Evolutionary conservation across 75 land plant genomes (phyloP).

Genomic region (Selaginella moellendorffii): DNA sequence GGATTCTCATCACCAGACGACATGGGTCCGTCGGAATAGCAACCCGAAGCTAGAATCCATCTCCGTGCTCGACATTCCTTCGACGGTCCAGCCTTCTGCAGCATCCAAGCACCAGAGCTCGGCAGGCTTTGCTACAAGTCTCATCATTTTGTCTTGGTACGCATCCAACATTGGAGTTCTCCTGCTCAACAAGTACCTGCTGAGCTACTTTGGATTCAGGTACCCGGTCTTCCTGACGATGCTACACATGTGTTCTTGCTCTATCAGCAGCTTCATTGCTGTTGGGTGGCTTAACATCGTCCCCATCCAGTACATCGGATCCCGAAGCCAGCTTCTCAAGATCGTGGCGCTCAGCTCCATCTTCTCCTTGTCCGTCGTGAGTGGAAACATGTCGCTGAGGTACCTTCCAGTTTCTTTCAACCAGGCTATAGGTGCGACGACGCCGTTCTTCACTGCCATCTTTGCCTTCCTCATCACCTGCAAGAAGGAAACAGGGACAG

Average conservation of each 20-base stretch:
- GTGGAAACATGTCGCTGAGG: slow-evolving; percentile 66
- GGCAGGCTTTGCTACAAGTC: slow-evolving; percentile 25
- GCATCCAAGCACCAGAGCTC: slow-evolving; percentile 13
- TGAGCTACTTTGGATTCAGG: slow-evolving; percentile 60
- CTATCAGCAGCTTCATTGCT: slow-evolving; percentile 38
- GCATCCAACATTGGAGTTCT: slow-evolving; percentile 78
- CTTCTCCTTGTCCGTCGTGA: slow-evolving; percentile 72
- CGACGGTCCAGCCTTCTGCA: not conserved
- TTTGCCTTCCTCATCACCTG: slow-evolving; percentile 71
- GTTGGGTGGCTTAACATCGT: slow-evolving; percentile 46
- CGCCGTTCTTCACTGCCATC: slow-evolving; percentile 75
- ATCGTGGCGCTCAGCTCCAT: slow-evolving; percentile 49
- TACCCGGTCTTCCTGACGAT: slow-evolving; percentile 81
- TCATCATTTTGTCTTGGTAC: slow-evolving; percentile 57
- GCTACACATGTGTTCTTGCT: slow-evolving; percentile 69
- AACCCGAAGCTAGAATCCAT: slow-evolving; percentile 39
- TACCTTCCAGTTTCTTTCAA: slow-evolving; percentile 80
- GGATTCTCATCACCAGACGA: too few species aligned
- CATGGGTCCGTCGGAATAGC: slow-evolving; percentile 39
- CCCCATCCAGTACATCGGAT: slow-evolving; percentile 43
- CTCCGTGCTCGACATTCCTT: not conserved
- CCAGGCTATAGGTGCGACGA: slow-evolving; percentile 81
- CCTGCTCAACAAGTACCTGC: slow-evolving; percentile 80
- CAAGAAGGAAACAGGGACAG: slow-evolving; percentile 40
- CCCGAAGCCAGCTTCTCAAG: slow-evolving; percentile 55